These are phyloP conservation scores for Arabidopsis arenosa DNA, from an alignment of 345 rosid species.

Conservation along the genomic window DNA sequence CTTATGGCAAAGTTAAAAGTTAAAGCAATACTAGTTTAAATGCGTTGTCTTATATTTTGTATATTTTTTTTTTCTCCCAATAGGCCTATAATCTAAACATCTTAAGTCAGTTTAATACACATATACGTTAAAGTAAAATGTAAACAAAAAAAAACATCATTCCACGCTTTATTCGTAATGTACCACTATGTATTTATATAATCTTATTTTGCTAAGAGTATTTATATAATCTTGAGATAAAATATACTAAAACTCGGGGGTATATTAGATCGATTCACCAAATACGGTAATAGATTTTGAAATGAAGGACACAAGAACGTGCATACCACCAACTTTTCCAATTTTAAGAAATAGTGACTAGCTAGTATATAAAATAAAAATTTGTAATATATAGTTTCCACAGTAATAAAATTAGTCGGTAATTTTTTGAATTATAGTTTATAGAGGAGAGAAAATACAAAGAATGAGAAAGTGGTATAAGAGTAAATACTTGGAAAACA, in stretches of 20 bases:
- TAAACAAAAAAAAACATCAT: not conserved
- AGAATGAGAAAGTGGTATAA: not conserved
- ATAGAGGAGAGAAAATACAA: not conserved
- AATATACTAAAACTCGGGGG: not conserved
- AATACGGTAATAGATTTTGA: too few species aligned
- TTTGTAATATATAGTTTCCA: too few species aligned
- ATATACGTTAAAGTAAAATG: not conserved
- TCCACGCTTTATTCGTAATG: not conserved
- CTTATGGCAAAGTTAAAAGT: not conserved
- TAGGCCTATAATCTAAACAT: too few species aligned
- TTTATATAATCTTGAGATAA: not conserved
- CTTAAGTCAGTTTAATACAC: not conserved
- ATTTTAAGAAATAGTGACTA: too few species aligned
- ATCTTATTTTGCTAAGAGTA: too few species aligned
- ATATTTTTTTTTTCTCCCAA: not conserved
- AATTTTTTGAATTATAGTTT: not conserved
- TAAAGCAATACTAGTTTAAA: not conserved
- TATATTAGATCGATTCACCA: too few species aligned
- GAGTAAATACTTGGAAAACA: slow-evolving; percentile 57
- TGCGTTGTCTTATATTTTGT: too few species aligned
- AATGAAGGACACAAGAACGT: too few species aligned
- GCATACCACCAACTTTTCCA: too few species aligned
- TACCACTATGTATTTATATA: not conserved
- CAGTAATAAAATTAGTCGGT: not conserved
- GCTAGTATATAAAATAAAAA: too few species aligned